Evolutionary conservation across 2,329 filamentous ascomycete genomes (phyloP), one percentile per base, ranked within the genome.

Genomic region (Coleophoma crateriformis): DNA sequence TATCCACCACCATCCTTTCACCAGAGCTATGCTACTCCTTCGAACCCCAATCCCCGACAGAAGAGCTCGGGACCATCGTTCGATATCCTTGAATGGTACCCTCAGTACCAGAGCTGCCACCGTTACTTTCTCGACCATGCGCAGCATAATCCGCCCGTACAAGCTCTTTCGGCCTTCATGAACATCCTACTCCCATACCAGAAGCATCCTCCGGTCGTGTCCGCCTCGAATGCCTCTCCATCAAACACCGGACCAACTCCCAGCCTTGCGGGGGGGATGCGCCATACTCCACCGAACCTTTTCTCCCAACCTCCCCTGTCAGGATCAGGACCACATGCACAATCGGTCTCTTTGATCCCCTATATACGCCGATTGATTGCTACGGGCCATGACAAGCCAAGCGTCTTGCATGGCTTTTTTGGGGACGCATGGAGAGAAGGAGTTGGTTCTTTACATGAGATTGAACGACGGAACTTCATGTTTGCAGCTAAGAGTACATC

Each of bases 141-240:
- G 7, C 92, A 97, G 66, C 85, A 95, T 67, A 87, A 84, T 55
- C 79, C 77, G 15, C 81, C 85, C 10, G 89, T 96, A 13, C 91
- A 96, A 70, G 89, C 90, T 8, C 80, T 96, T 44, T 90, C 90
- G 17, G 87, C 90, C 7, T 90, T 94, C 67, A 75, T 96, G 71
- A 97, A 97, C 68, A 96, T 97, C 64, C 82, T 82, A 54, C 78
- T 97, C 0, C 94, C 94, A 2, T 95, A 85, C 65, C 92, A 97
- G 67, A 86, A 82, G 67, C 19, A 67, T 50, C 54, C 70, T 65
- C 75, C 75, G 54, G 54, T 74, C 50, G 53, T 72, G 44, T 71
- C 70, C 37, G 70, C 72, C 6, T 66, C 65, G 46, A 53, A 64
- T 13, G 59, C 66, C 33, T 63, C 64, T 50, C 64, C 68, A 43